Conservation (phyloP, 2,329 filamentous ascomycete species). For the Cercospora sojina region DNA sequence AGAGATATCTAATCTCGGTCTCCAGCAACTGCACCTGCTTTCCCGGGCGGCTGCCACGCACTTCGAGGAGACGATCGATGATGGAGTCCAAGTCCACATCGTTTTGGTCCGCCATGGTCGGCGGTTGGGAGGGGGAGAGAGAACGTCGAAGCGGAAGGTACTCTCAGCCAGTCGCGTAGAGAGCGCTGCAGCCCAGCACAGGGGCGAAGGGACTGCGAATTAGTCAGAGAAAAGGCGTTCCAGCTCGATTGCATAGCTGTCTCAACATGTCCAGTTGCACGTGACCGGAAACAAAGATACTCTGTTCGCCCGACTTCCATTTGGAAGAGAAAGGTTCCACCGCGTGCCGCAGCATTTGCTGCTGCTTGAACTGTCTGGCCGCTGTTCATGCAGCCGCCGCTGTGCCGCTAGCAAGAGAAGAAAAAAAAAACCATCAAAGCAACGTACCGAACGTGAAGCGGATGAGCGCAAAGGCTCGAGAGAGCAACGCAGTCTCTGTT, state of each 20-base stretch:
- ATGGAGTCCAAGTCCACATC: conserved; percentile 99
- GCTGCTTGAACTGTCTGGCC: not conserved
- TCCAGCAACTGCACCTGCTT: conserved; percentile 98
- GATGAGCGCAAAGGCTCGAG: conserved; percentile 36
- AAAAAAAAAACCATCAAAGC: conserved; percentile 9
- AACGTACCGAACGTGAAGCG: conserved; percentile 33
- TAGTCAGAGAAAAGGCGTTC: not conserved
- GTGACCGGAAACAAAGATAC: conserved; percentile 14
- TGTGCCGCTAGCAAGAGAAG: not conserved
- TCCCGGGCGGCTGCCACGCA: conserved; percentile 93
- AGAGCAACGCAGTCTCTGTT: not conserved
- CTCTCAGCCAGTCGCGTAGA: conserved; percentile 23
- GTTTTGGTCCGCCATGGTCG: conserved; percentile 70
- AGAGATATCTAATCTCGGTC: conserved; percentile 92
- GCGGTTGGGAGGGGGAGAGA: conserved; percentile 22
- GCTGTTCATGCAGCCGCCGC: conserved; percentile 10
- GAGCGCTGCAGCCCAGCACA: not conserved
- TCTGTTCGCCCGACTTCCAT: not conserved
- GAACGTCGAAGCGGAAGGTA: conserved; percentile 20
- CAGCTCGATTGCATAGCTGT: conserved; percentile 9
- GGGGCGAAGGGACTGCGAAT: not conserved
- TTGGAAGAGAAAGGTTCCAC: not conserved
- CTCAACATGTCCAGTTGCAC: conserved; percentile 9
- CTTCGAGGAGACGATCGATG: conserved; percentile 96
- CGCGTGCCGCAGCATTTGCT: not conserved